These are phyloP conservation scores for Solanum hybrid DNA, from an alignment of 305 asterid genomes.

Conservation along the genomic window DNA sequence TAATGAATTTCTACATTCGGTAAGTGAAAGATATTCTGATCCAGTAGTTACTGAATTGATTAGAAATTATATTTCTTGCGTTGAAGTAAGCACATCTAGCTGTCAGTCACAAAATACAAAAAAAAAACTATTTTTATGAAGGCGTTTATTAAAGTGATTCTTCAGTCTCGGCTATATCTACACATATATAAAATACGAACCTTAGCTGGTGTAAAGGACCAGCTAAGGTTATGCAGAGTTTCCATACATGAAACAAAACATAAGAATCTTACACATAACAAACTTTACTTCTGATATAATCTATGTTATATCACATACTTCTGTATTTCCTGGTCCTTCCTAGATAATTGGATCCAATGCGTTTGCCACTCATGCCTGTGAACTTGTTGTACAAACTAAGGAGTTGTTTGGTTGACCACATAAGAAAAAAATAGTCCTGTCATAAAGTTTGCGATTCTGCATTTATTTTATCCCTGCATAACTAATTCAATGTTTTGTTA, in stretches of 20 bases:
- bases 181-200: not conserved
- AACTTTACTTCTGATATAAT: not conserved
- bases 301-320: not conserved
- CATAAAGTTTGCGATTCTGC: not conserved
- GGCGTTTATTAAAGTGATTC: not conserved
- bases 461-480: not conserved
- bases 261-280: too few relatives aligned
- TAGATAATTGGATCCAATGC: not conserved
- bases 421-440: not conserved
- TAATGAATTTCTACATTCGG: slow-evolving; percentile 91
- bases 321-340: not conserved
- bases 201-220: not conserved
- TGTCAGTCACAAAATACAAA: not conserved
- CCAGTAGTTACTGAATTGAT: slow-evolving; percentile 9
- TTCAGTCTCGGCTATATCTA: not conserved
- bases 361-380: not conserved
- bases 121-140: not conserved
- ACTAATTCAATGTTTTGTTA: not conserved
- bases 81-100: not conserved
- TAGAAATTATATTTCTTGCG: not conserved
- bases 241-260: too few relatives aligned
- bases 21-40: slow-evolving; percentile 16
- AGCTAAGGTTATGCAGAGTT: too few relatives aligned
- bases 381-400: not conserved
- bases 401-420: not conserved